A percentile compares a stretch with the other conserved stretches of the same genome.
Evolutionary conservation across 2,329 filamentous ascomycete genomes (phyloP).

Genomic region (Fusarium poae): DNA sequence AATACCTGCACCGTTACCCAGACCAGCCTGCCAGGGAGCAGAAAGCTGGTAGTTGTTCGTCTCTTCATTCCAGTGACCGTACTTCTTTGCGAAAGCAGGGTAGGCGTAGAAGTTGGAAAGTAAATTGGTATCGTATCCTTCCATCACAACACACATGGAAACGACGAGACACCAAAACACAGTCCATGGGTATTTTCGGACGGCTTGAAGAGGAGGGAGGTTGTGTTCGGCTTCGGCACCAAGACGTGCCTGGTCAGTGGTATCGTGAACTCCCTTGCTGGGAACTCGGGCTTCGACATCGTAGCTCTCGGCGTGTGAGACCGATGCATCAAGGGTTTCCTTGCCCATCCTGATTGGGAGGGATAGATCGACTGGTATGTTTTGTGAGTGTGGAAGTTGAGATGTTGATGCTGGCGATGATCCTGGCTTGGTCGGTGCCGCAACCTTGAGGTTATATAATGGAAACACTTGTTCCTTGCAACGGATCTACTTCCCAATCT

Average conservation of each 20-base stretch:
- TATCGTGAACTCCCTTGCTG: slow-evolving; percentile 14
- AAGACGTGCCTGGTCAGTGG: slow-evolving; percentile 31
- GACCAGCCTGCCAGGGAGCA: slow-evolving; percentile 63
- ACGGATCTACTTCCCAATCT: slow-evolving; percentile 14
- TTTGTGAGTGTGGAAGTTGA: background rate
- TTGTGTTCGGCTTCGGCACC: slow-evolving; percentile 45
- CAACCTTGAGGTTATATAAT: slow-evolving; percentile 32
- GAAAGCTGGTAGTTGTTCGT: slow-evolving; percentile 56
- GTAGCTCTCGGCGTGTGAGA: slow-evolving; percentile 24
- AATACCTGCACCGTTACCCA: slow-evolving; percentile 59
- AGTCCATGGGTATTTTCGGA: slow-evolving; percentile 53
- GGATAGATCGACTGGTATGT: background rate
- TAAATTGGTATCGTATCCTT: slow-evolving; percentile 56
- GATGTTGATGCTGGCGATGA: slow-evolving; percentile 1
- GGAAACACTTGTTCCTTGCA: background rate
- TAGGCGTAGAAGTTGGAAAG: slow-evolving; percentile 56
- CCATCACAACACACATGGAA: slow-evolving; percentile 59
- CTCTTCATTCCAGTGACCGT: slow-evolving; percentile 48
- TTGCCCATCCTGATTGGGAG: slow-evolving; percentile 14
- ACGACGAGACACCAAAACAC: slow-evolving; percentile 56
- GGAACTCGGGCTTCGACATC: slow-evolving; percentile 19
- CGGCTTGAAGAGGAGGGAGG: slow-evolving; percentile 46
- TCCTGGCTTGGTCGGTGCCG: slow-evolving; percentile 6
- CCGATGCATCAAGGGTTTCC: slow-evolving; percentile 14
- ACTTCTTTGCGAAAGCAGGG: slow-evolving; percentile 48